Base-by-base conservation (phyloP, 805 yeast species). In the Saturnispora saitoi region DNA sequence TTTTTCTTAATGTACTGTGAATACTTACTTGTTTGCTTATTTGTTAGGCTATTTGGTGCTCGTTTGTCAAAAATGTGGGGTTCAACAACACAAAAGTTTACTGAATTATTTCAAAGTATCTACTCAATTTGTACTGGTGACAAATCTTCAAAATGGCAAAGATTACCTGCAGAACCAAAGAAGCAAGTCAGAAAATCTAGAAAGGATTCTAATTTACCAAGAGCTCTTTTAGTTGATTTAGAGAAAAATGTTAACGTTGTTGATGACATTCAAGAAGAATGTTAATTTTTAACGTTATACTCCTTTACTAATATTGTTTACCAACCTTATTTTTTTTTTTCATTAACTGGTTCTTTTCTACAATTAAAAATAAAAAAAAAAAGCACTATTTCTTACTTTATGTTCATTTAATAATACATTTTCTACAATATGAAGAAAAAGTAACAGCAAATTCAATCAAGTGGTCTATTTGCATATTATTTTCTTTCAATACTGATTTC, bases 131-230 rank as follows among this genome's bases (percentile, higher is more conserved):
- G 28, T 28, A 44, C 38, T 10, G 17, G 22, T 31, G 17, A 30
- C 11, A 28, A 34, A 26, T 26, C 29, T 10, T 29, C 31, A 3
- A 51, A 49, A 42, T 47, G 48, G 48, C 45, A 46, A 19, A 39
- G 40, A 15, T 22, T 45, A 30, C 51, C 50, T 17, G 10, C 22
- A 7, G 32, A 40, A 15, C 26, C 38, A 15, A 17, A 29, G n/a
- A 39, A 28, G 10, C 34, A 45, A 26, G 31, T 40, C 8, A 51
- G 54, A 43, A 58, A 63, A 68, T 49, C 56, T 29, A 73, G 82
- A 65, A 77, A 77, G 61, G 82, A 77, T 58, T 74, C 80, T 15
- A 77, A 77, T 56, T 61, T 77, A 48, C 78, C 79, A 1, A 62
- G 61, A 15, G 66, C 66, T 19, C 57, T 72, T 45, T 66, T 70